Conservation (phyloP, 2,329 filamentous ascomycete genomes). For the Pseudogymnoascus sp. region DNA sequence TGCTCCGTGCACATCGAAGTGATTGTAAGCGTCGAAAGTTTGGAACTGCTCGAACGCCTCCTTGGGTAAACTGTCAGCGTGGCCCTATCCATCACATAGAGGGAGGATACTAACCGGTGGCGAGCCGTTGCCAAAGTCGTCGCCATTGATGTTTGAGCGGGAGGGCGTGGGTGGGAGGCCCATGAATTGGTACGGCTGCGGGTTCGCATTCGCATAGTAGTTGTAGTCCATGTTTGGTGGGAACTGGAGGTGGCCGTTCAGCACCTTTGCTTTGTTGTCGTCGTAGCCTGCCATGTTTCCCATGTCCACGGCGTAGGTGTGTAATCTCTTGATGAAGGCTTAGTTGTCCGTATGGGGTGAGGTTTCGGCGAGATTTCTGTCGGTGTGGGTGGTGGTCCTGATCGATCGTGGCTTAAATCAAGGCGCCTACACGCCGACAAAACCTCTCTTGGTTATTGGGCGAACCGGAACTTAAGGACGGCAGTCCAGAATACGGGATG, state of each 20-base stretch:
- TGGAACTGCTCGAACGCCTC: conserved; percentile 29
- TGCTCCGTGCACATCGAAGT: conserved; percentile 22
- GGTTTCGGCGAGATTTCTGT: background rate
- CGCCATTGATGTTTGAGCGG: conserved; percentile 34
- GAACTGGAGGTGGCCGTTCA: background rate
- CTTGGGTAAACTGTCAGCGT: conserved; percentile 17
- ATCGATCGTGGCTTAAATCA: background rate
- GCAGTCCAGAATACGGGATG: background rate
- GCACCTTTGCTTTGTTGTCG: background rate
- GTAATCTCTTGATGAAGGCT: background rate
- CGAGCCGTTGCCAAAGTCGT: conserved; percentile 41
- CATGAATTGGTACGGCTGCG: conserved; percentile 44
- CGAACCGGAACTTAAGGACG: background rate
- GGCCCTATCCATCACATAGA: conserved; percentile 23
- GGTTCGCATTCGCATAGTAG: conserved; percentile 41
- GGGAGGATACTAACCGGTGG: conserved; percentile 31
- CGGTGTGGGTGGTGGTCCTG: background rate
- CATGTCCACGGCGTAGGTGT: background rate
- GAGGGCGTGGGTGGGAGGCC: conserved; percentile 37
- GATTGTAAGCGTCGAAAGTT: conserved; percentile 26
- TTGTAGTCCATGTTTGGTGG: conserved; percentile 47
- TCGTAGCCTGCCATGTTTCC: conserved; percentile 5
- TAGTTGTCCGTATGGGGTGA: background rate
- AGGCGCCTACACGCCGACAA: background rate
- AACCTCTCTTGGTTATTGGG: background rate